Base-by-base conservation (phyloP, 305 asterid genomes). In the Rubia tinctorum region DNA sequence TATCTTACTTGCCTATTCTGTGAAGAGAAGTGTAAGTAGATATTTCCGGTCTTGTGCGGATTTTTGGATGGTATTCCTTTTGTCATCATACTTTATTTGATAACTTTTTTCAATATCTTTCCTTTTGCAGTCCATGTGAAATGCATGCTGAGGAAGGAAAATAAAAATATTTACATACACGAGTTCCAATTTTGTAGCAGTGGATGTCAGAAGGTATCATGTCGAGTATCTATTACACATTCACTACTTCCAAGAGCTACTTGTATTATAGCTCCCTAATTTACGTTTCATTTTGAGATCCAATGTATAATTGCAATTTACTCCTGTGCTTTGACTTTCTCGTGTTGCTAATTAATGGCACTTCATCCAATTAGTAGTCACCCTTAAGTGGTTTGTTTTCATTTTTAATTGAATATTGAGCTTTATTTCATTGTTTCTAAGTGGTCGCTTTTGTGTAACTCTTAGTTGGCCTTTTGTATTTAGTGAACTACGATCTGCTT, bases 151-250 rank as follows among this genome's bases (percentile, higher is more conserved):
- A 86, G 58, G 72, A 75, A 76, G 43, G 76, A 75, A 76, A 86
- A 83, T 76, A 80, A 73, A 77, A 85, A 80, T 79, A 77, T 79
- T 75, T 80, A 82, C 64, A 71, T 81, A 51, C 84, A 75, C 73
- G 75, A 37, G 77, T 79, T 76, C 65, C 77, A 84, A 25, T 93
- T 91, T 82, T 93, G 98, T 87, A 92, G 96, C 76, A 81, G 79
- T 75, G 86, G 80, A 71, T 93, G 98, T 87, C 89, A 77, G 84
- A 81, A 84, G 97, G 98, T 93, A 86, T 61, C 65, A 58, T 80
- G 71, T 72, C 30, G 25, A 71, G 67, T 13, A 62, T 71, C 49
- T 70, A 68, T 64, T 11, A 39, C 67, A 37, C 40, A 37, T 11
- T 61, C 13, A 68, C 45, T 4, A 17, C 74, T 75, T 17, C 59